phyloP scores from a whole-genome alignment of 2,329 filamentous ascomycete genomes.

The Pseudogymnoascus sp. region DNA sequence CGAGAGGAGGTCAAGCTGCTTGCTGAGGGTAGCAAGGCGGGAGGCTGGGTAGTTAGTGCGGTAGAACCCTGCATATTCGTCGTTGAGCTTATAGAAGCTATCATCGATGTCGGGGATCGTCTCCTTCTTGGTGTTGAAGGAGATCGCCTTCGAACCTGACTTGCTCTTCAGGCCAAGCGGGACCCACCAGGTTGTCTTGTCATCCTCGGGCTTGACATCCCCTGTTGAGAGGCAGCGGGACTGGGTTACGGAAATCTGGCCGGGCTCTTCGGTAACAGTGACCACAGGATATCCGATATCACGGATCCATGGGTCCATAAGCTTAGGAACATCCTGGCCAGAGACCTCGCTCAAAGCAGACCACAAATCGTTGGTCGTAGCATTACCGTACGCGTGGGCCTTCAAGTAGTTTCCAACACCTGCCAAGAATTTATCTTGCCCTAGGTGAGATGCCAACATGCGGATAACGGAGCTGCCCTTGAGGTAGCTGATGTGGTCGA shows the following conservation, averaged over 20 bases:
- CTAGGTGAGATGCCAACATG: conserved; percentile 89
- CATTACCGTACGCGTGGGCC: conserved; percentile 79
- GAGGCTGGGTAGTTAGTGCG: conserved; percentile 87
- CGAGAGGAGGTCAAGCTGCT: conserved; percentile 65
- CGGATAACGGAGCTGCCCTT: conserved; percentile 95
- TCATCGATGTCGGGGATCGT: conserved; percentile 67
- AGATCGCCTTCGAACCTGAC: conserved; percentile 52
- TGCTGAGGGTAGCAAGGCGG: conserved; percentile 71
- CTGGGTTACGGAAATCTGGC: conserved; percentile 75
- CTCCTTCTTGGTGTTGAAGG: conserved; percentile 68
- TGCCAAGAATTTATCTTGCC: conserved; percentile 78
- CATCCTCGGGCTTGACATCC: conserved; percentile 84
- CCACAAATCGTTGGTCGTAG: conserved; percentile 89
- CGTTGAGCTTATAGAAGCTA: conserved; percentile 90
- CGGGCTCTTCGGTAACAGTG: conserved; percentile 74
- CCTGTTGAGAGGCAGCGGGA: conserved; percentile 85
- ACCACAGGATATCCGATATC: conserved; percentile 93
- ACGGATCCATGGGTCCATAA: conserved; percentile 93
- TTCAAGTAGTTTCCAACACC: conserved; percentile 88
- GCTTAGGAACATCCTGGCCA: conserved; percentile 71
- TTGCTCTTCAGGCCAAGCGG: conserved; percentile 80
- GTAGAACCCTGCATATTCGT: conserved; percentile 81
- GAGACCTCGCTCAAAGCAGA: conserved; percentile 78
- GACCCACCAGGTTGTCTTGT: conserved; percentile 92
- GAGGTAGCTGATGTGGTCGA: conserved; percentile 91